Conservation (phyloP, 2,329 filamentous ascomycete species). For the Aureobasidium subglaciale region DNA sequence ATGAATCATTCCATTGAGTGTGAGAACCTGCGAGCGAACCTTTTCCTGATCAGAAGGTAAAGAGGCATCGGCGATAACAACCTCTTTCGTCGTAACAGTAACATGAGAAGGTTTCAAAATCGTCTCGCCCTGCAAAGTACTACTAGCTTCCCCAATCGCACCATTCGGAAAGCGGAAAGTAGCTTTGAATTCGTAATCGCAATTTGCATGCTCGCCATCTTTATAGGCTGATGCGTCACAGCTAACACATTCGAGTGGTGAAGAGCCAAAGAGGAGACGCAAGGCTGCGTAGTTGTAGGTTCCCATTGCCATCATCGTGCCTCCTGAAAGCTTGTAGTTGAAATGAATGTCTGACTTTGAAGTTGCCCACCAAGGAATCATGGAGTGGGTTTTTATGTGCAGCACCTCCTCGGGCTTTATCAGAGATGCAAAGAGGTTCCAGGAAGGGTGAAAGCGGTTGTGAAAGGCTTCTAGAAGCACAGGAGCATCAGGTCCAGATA, state of each 20-base stretch:
- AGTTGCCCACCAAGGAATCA: not conserved
- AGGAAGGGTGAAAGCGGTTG: conserved; percentile 39
- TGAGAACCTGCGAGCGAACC: not conserved
- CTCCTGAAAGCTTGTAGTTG: conserved; percentile 33
- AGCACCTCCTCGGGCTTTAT: conserved; percentile 22
- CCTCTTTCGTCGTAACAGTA: not conserved
- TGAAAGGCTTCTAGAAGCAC: conserved; percentile 47
- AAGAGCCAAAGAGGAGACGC: not conserved
- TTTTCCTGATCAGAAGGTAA: not conserved
- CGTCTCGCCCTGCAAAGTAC: not conserved
- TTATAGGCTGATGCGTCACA: not conserved
- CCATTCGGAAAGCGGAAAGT: not conserved
- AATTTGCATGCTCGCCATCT: not conserved
- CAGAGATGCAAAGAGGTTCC: conserved; percentile 30
- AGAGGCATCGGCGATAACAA: not conserved
- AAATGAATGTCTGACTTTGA: conserved; percentile 32
- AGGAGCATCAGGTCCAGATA: conserved; percentile 28
- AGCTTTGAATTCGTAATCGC: not conserved
- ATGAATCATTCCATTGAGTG: not conserved
- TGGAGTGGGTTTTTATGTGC: not conserved
- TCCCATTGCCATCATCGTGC: conserved; percentile 29
- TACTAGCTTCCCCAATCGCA: not conserved
- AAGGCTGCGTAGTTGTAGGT: not conserved
- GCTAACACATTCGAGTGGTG: not conserved
- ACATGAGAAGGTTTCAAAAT: not conserved